phyloP scores from a whole-genome alignment of 2,329 filamentous ascomycete genomes.

The Xylariaceae sp. region DNA sequence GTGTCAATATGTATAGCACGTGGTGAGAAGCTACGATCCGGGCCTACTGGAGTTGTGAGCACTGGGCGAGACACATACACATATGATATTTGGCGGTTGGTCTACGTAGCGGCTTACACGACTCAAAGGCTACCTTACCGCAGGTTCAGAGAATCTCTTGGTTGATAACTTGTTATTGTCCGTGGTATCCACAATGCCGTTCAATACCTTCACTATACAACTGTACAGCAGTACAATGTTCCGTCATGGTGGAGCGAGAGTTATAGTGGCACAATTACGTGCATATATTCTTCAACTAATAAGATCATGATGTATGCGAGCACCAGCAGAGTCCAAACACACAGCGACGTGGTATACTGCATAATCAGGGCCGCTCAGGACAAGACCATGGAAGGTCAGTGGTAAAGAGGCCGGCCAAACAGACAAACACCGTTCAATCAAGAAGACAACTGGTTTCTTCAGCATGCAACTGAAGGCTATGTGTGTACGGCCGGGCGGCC shows the following conservation, averaged over 20 bases:
- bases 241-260: not conserved
- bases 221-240: not conserved
- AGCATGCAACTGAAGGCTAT: not conserved
- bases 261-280: not conserved
- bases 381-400: constrained; percentile 9
- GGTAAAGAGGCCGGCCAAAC: constrained; percentile 7
- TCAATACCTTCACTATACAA: not conserved
- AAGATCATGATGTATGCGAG: not conserved
- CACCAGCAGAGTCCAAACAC: not conserved
- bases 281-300: not conserved
- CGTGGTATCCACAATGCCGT: too few species aligned
- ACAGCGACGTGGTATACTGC: not conserved
- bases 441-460: not conserved
- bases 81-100: too few species aligned
- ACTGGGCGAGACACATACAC: too few species aligned
- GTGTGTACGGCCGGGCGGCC: too few species aligned
- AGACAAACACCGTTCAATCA: constrained; percentile 9
- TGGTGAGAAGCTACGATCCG: too few species aligned
- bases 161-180: too few species aligned
- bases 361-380: constrained; percentile 5
- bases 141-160: too few species aligned
- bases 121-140: too few species aligned
- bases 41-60: too few species aligned
- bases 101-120: too few species aligned
- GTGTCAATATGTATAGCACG: too few species aligned